Conservation (phyloP, 768 basidiomycete species). For the Naganishia kalamii region DNA sequence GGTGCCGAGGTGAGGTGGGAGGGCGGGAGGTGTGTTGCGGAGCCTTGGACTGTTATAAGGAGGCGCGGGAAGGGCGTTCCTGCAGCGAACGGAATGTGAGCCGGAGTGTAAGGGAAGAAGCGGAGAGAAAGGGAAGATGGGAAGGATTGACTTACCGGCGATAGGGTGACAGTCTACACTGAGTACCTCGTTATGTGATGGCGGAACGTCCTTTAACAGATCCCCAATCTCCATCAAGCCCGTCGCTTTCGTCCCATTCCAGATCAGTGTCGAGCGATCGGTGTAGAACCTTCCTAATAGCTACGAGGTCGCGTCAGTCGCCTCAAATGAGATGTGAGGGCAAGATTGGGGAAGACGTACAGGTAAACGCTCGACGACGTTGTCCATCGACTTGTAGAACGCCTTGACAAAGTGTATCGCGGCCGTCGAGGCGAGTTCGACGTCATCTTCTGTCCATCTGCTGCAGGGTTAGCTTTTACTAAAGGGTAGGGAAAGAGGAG, state of each 20-base stretch:
- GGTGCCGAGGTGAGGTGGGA: constrained; percentile 16
- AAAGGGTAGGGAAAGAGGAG: not conserved
- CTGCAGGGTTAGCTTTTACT: not conserved
- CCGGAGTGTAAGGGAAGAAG: not conserved
- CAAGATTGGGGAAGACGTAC: not conserved
- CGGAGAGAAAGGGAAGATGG: not conserved
- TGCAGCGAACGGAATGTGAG: not conserved
- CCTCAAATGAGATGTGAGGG: not conserved
- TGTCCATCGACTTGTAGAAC: constrained; percentile 23
- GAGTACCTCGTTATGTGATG: constrained; percentile 10
- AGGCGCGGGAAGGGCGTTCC: constrained; percentile 20
- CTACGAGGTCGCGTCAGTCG: not conserved
- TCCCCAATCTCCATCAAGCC: constrained; percentile 20
- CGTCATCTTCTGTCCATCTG: constrained; percentile 24
- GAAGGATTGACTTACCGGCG: constrained; percentile 11
- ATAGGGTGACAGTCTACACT: constrained; percentile 20
- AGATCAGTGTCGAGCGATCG: constrained; percentile 1
- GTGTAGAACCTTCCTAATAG: constrained; percentile 21
- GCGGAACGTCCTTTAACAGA: constrained; percentile 7
- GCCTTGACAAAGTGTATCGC: constrained; percentile 22
- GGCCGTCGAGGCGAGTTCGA: constrained; percentile 19
- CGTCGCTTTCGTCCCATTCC: constrained; percentile 17
- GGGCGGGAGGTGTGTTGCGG: constrained; percentile 7
- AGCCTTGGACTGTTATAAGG: constrained; percentile 18
- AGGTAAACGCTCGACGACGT: constrained; percentile 16